phyloP scores from a whole-genome alignment of 345 rosid genomes.

The Lenwebbia sp. region DNA sequence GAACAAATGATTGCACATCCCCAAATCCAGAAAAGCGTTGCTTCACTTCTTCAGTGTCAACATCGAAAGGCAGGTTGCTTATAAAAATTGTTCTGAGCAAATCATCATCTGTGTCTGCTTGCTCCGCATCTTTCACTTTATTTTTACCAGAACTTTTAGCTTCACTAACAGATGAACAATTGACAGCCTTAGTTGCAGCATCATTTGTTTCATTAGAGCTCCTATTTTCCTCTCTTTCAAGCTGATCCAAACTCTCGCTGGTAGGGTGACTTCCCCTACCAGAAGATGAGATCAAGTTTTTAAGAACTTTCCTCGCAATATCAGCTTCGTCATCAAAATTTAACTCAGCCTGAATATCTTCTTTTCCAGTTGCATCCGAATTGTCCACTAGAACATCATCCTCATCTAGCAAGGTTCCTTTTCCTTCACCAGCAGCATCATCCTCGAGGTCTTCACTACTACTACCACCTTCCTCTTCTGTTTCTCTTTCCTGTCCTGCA shows the following conservation, averaged over 20 bases:
- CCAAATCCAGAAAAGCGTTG: slow-evolving; percentile 72
- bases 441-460: slow-evolving; percentile 59
- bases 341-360: slow-evolving; percentile 19
- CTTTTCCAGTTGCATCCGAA: slow-evolving; percentile 11
- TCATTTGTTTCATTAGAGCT: slow-evolving; percentile 13
- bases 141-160: slow-evolving; percentile 27
- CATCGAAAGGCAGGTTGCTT: slow-evolving; percentile 80
- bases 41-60: slow-evolving; percentile 56
- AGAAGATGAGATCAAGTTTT: slow-evolving; percentile 42
- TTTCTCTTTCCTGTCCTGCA: slow-evolving; percentile 40
- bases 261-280: slow-evolving; percentile 23
- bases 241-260: slow-evolving; percentile 16
- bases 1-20: slow-evolving; percentile 55
- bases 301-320: slow-evolving; percentile 63
- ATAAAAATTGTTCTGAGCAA: slow-evolving; percentile 66
- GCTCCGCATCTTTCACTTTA: slow-evolving; percentile 18
- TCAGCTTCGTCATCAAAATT: slow-evolving; percentile 77
- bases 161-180: slow-evolving; percentile 15
- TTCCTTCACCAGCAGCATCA: slow-evolving; percentile 17
- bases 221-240: slow-evolving; percentile 11
- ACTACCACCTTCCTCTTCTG: slow-evolving; percentile 34
- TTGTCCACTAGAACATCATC: slow-evolving; percentile 15
- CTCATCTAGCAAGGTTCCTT: slow-evolving; percentile 12
- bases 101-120: slow-evolving; percentile 39
- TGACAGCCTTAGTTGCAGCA: slow-evolving; percentile 12